phyloP scores from a whole-genome alignment of 805 yeast genomes.

The Ogataea methanolica region DNA sequence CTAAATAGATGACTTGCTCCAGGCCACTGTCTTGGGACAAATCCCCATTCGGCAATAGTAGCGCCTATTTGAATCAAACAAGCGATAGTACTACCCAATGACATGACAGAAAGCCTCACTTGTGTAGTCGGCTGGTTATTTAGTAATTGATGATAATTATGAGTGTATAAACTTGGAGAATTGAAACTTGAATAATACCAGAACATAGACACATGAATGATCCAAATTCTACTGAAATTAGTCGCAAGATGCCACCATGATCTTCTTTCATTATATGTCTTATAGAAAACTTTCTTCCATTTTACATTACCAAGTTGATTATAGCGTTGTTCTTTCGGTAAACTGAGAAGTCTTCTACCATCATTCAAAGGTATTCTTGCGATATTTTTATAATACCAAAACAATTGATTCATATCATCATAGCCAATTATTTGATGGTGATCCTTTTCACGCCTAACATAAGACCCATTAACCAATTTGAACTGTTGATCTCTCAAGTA shows the following conservation, averaged over 20 bases:
- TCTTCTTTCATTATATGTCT: conserved; percentile 44
- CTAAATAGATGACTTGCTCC: conserved; percentile 37
- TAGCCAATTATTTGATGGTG: conserved; percentile 57
- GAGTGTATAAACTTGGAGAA: conserved; percentile 45
- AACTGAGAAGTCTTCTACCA: conserved; percentile 27
- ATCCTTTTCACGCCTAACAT: conserved; percentile 63
- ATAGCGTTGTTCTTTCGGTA: conserved; percentile 31
- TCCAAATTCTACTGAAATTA: conserved; percentile 50
- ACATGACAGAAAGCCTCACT: conserved; percentile 37
- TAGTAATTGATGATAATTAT: conserved; percentile 33
- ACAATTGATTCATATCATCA: conserved; percentile 49
- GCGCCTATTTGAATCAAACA: conserved; percentile 38
- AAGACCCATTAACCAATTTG: conserved; percentile 48
- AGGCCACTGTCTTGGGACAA: conserved; percentile 45
- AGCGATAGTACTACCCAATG: conserved; percentile 44
- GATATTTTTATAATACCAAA: conserved; percentile 42
- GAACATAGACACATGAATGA: conserved; percentile 44
- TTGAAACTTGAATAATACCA: conserved; percentile 51
- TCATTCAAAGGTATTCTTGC: conserved; percentile 30
- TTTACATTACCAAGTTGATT: conserved; percentile 27
- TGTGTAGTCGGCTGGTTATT: conserved; percentile 44
- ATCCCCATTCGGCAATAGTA: conserved; percentile 37
- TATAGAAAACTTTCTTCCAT: conserved; percentile 40
- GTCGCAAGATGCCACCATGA: conserved; percentile 47
- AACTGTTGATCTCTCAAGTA: conserved; percentile 68